phyloP scores from a whole-genome alignment of 192 early-diverging fungal species.

The Coemansia sp. region DNA sequence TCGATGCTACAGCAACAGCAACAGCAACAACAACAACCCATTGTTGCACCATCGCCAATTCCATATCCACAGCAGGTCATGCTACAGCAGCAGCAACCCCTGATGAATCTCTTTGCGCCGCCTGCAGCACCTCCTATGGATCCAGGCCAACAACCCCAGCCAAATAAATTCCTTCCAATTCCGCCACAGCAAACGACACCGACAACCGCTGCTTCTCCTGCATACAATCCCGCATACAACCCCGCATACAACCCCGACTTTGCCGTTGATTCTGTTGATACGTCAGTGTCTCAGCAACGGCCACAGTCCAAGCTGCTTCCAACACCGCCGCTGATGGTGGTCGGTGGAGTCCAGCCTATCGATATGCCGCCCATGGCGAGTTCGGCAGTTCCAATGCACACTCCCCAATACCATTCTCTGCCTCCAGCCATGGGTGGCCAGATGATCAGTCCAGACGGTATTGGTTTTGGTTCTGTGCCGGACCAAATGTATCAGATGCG shows the following conservation, averaged over 20 bases:
- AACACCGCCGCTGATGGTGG: conserved; percentile 4
- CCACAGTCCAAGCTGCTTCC: conserved; percentile 6
- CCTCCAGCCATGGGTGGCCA: conserved; percentile 2
- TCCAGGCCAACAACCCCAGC: conserved; percentile 14
- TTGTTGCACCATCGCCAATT: conserved; percentile 19
- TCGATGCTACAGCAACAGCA: conserved; percentile 25
- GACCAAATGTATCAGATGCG: conserved; percentile 12
- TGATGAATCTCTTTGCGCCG: conserved; percentile 47
- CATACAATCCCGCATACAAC: too few relatives aligned
- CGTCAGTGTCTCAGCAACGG: conserved; percentile 5
- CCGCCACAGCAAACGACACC: conserved; percentile 22
- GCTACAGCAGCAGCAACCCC: conserved; percentile 16
- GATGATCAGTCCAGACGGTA: background rate
- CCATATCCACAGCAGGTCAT: conserved; percentile 15
- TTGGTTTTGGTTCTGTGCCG: conserved; percentile 8
- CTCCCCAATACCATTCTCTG: conserved; percentile 4
- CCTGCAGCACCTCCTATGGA: conserved; percentile 13
- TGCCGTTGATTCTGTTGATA: conserved; percentile 2
- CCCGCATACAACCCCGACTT: conserved; percentile 39
- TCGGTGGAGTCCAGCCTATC: conserved; percentile 4
- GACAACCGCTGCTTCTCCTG: background rate
- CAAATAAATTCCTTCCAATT: conserved; percentile 17
- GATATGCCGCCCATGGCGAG: conserved; percentile 7
- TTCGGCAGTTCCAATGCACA: conserved; percentile 1
- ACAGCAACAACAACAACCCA: conserved; percentile 21